Percentiles rank a stretch among this genome's conserved stretches.
Evolutionary conservation across 805 yeast species (phyloP).

Genomic region (Kodamaea kakaduensis): DNA sequence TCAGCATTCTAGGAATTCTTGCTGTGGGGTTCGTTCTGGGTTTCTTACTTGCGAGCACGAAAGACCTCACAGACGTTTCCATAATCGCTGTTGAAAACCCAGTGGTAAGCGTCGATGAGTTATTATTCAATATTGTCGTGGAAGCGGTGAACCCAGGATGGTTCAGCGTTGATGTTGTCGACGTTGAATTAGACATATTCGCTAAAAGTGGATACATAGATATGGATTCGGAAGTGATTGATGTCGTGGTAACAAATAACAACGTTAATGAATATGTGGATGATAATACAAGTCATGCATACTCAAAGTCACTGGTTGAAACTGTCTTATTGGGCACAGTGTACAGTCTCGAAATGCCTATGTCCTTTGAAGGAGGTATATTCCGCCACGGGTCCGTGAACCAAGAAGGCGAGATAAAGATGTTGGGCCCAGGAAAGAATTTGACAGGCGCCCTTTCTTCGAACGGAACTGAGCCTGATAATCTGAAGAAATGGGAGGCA

Average conservation of each 20-base stretch:
- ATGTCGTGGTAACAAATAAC: too few relatives aligned
- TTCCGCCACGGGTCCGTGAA: conserved; percentile 56
- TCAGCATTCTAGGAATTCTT: conserved; percentile 48
- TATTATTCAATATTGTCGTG: conserved; percentile 72
- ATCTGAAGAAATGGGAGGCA: conserved; percentile 62
- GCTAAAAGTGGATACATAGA: conserved; percentile 60
- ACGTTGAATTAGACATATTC: conserved; percentile 78
- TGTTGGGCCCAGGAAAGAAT: conserved; percentile 65
- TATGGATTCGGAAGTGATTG: conserved; percentile 8
- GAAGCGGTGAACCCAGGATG: conserved; percentile 88
- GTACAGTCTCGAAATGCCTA: conserved; percentile 61
- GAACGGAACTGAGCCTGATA: conserved; percentile 30
- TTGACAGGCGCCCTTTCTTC: conserved; percentile 22
- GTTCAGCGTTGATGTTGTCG: conserved; percentile 57
- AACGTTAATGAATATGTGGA: too few relatives aligned
- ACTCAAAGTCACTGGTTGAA: conserved; percentile 31
- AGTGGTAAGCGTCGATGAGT: conserved; percentile 76
- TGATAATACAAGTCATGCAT: not conserved
- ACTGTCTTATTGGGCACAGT: conserved; percentile 78
- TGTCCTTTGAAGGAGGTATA: conserved; percentile 73
- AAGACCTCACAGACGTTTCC: conserved; percentile 67
- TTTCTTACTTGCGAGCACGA: conserved; percentile 78
- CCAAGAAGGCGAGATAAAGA: conserved; percentile 67
- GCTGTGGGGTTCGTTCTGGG: conserved; percentile 78
- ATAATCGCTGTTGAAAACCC: conserved; percentile 64